Conservation (phyloP, 1,284 basidiomycete species). For the Moesziomyces antarcticus region DNA sequence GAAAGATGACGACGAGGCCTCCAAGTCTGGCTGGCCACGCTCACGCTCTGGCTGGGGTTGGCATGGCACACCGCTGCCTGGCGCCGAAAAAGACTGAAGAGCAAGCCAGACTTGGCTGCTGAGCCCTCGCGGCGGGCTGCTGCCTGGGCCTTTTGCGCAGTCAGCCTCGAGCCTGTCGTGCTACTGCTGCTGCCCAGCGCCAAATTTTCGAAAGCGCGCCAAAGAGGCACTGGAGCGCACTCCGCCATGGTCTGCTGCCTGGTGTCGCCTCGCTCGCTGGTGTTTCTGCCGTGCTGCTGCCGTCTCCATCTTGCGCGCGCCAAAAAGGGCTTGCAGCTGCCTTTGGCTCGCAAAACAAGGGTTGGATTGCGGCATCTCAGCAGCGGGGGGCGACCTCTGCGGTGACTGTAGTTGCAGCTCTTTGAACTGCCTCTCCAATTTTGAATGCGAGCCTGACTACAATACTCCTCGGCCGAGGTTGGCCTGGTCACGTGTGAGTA, state of each 20-base stretch:
- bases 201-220: neutral
- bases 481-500: neutral
- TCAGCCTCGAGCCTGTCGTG: neutral
- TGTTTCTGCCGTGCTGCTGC: conserved; percentile 11
- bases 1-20: conserved; percentile 38
- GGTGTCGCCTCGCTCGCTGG: neutral
- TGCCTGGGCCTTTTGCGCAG: conserved; percentile 1
- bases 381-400: neutral
- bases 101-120: neutral
- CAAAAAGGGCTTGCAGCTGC: neutral
- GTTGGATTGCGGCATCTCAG: conserved; percentile 30
- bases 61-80: conserved; percentile 1
- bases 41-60: conserved; percentile 1
- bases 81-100: neutral
- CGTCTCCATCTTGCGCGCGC: conserved; percentile 1
- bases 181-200: neutral
- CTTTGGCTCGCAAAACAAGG: conserved; percentile 10
- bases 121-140: neutral
- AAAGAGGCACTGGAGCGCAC: neutral
- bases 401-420: neutral
- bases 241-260: neutral
- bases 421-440: neutral
- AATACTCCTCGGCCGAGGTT: conserved; percentile 7
- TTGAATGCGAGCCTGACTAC: neutral
- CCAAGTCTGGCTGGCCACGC: conserved; percentile 29